Evolutionary conservation across 148 eudicot species (phyloP), one percentile per base, ranked within the genome.

Genomic region (Chenopodium berlandieri): DNA sequence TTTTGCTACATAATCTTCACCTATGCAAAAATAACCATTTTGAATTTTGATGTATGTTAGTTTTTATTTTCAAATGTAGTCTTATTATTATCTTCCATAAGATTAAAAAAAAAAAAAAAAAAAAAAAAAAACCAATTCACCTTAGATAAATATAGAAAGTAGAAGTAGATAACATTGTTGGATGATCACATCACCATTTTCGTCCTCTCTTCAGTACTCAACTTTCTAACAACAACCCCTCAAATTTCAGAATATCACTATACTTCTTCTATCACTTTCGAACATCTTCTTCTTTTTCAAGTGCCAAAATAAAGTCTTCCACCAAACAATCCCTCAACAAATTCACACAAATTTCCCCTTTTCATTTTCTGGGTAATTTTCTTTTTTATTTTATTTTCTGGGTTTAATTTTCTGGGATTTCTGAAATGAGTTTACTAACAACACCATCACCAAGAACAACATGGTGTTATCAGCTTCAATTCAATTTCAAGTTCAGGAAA

Each of bases 401-500:
- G 34, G 72, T 46, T 12, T 20, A 19, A 37, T 40, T 37, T 71
- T 40, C 3, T 66, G 48, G 23, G 46, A 32, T 62, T 71, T 9
- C 4, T n/a, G 22, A 73, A 74, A 91, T 85, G 89, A 85, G 84
- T 74, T 75, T 88, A 27, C 14, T 84, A 62, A 66, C 83, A 34
- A 82, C 88, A 56, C 75, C 90, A 77, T 14, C 78, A 44, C 22
- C 78, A 80, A 62, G 27, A 19, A n/a, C 80, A 65, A 84, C 91
- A 74, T 89, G 90, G 89, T 88, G 91, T 1, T 88, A 79, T 75
- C 97, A 94, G 86, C 94, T 94, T 80, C 90, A 90, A 85, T 88
- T 89, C 76, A 90, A 93, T 44, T 78, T 92, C 82, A 89, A 86
- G 75, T 78, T 81, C 71, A 83, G 86, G 52, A 92, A 78, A 77